Evolutionary conservation across 495 filamentous ascomycete genomes (phyloP), one percentile per base, ranked within the genome.

Genomic region (Podospora anserina): DNA sequence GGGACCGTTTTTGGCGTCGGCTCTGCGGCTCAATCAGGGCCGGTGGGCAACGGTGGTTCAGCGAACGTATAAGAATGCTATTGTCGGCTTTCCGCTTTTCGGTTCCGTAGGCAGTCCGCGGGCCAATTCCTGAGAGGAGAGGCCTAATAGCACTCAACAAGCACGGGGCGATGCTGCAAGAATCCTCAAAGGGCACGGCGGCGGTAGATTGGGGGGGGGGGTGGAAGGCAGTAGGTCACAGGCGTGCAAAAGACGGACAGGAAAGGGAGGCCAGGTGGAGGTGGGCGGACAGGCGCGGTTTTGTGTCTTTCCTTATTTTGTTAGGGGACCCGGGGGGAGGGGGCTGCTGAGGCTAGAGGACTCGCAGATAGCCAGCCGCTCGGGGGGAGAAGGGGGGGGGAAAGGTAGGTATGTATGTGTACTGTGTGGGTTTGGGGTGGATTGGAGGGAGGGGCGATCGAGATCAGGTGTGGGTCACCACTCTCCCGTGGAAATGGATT

Each of bases 401-500:
- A 23, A 2, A 23, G 23, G 20, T 23, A 39, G 34, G 34, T 39
- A 39, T 39, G 34, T 39, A 39, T 66, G 15, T 32, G 61, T 63
- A 63, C 61, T 63, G 61, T 63, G 61, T 63, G 61, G 61, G 19
- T 32, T 63, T 63, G 61, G 66, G 61, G 68, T 70, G 68, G 68
- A 56, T 64, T 64, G 6, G 26, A 59, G 63, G 61, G 62, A 68
- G 69, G 63, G 66, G 69, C 66, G 69, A 71, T 71, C 69, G 69
- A 71, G 69, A 71, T 71, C 66, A 68, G 58, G 64, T 67, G 65
- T 63, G 66, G 66, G 27, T 44, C 34, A 27, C 63, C 44, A 54
- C 55, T 53, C 63, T 71, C 69, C 69, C 69, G 66, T 71, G 66
- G 66, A 71, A 71, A 71, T 71, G 70, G 69, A 66, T 68, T 66